Conservation (phyloP, 2,329 filamentous ascomycete genomes). For the Phoma herbarum region DNA sequence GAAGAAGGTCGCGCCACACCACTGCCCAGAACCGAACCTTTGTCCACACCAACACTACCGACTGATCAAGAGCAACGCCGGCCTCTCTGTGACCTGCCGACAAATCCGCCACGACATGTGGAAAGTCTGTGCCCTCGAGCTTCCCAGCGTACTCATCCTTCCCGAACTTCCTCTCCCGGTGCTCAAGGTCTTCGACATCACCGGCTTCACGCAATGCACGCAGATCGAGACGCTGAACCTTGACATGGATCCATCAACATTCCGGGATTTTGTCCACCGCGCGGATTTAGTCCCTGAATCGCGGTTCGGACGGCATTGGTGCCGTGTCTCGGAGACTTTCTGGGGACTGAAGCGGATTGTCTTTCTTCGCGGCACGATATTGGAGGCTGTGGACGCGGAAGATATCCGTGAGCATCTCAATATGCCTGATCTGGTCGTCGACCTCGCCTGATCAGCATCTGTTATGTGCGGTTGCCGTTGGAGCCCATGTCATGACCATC, state of each 20-base stretch:
- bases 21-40: not conserved
- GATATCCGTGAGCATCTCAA: not conserved
- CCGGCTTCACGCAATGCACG: not conserved
- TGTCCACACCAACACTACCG: not conserved
- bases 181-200: not conserved
- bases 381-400: not conserved
- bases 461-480: not conserved
- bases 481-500: not conserved
- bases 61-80: not conserved
- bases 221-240: not conserved
- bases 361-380: not conserved
- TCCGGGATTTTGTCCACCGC: not conserved
- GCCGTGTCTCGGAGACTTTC: not conserved
- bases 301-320: not conserved
- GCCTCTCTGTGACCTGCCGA: not conserved
- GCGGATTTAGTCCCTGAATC: not conserved
- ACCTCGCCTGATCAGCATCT: not conserved
- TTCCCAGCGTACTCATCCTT: not conserved
- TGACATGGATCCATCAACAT: not conserved
- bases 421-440: not conserved
- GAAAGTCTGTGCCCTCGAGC: not conserved
- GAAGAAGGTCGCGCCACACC: not conserved
- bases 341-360: not conserved
- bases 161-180: not conserved
- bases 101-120: not conserved